Percentiles rank a stretch among this genome's conserved stretches.
Conservation (phyloP, 768 basidiomycete genomes). For the Russula compacta region DNA sequence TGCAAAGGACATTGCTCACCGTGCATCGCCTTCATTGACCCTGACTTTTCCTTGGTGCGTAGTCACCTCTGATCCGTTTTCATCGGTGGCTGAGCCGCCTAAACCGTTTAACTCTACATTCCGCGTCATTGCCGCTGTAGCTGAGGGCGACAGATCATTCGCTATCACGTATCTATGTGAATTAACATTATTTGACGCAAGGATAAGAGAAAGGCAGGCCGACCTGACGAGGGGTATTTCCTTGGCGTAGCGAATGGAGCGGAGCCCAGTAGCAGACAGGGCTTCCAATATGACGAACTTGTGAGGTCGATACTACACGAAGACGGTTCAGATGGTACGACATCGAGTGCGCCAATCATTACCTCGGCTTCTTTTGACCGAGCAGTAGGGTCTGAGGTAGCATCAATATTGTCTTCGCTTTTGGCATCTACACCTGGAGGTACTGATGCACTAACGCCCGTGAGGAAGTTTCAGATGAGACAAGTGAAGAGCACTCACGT, state of each 20-base stretch:
- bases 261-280: slow-evolving; percentile 89
- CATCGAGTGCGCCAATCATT: not conserved
- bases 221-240: slow-evolving; percentile 90
- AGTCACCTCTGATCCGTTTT: not conserved
- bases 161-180: slow-evolving; percentile 75
- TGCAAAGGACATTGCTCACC: slow-evolving; percentile 38
- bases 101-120: slow-evolving; percentile 82
- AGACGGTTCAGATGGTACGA: not conserved
- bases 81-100: slow-evolving; percentile 26
- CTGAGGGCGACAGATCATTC: slow-evolving; percentile 82
- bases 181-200: not conserved
- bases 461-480: not conserved
- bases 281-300: slow-evolving; percentile 83
- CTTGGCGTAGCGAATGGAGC: slow-evolving; percentile 94
- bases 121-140: slow-evolving; percentile 74
- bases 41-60: slow-evolving; percentile 46
- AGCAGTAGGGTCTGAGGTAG: not conserved
- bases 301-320: slow-evolving; percentile 43
- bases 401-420: not conserved
- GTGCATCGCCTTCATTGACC: slow-evolving; percentile 91
- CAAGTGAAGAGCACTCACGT: not conserved
- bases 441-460: slow-evolving; percentile 6
- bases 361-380: slow-evolving; percentile 13
- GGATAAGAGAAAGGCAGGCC: slow-evolving; percentile 20
- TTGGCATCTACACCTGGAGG: not conserved